phyloP scores from a whole-genome alignment of 148 eudicot species.

The Rheum nobile region DNA sequence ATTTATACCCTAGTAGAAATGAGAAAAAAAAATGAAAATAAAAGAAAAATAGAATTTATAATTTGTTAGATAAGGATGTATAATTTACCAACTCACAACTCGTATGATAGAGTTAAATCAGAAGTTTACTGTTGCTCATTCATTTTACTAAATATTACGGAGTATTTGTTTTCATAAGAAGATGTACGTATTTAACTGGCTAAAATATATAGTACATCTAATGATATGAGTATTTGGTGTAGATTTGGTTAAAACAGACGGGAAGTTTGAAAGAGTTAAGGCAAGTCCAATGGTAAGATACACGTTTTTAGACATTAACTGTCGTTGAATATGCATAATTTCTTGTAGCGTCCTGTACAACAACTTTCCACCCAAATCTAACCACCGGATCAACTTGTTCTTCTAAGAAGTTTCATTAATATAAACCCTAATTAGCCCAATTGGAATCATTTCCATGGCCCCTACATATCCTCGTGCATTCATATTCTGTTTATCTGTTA shows the following conservation, averaged over 20 bases:
- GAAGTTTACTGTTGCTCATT: too few relatives aligned
- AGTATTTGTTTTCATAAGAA: too few relatives aligned
- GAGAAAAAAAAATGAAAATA: too few relatives aligned
- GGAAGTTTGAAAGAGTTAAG: background rate
- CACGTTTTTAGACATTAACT: background rate
- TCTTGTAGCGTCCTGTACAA: background rate
- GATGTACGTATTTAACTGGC: too few relatives aligned
- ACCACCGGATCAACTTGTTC: background rate
- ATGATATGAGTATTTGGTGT: background rate
- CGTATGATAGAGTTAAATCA: too few relatives aligned
- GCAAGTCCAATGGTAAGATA: background rate
- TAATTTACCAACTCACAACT: too few relatives aligned
- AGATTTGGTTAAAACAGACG: background rate
- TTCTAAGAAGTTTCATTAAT: background rate
- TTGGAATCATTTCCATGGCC: background rate
- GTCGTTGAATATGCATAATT: background rate
- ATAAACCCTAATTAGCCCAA: background rate
- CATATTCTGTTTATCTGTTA: background rate
- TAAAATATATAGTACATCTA: too few relatives aligned
- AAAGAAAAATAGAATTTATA: too few relatives aligned
- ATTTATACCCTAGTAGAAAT: too few relatives aligned
- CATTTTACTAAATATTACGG: too few relatives aligned
- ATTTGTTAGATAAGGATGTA: too few relatives aligned
- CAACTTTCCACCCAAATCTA: background rate
- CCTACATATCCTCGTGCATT: background rate